phyloP scores from a whole-genome alignment of 495 filamentous ascomycete genomes.

The Jackrogersella minutella region DNA sequence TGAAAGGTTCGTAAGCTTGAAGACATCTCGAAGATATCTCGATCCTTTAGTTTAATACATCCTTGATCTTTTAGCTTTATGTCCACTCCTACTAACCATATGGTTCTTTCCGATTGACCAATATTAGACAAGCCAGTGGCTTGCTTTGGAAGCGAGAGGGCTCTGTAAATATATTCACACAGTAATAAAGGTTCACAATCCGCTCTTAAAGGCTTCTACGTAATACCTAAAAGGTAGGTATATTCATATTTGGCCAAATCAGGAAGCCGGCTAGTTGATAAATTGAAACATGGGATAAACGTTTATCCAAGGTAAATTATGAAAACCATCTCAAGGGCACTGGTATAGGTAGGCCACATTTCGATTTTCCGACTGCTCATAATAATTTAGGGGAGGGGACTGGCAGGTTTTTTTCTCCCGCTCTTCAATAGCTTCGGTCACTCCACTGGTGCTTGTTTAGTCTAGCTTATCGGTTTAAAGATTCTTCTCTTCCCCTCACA shows the following conservation, averaged over 20 bases:
- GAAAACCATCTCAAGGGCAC: neutral
- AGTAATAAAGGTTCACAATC: no score
- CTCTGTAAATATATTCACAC: no score
- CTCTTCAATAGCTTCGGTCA: conserved; percentile 30
- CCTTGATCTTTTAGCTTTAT: conserved; percentile 3
- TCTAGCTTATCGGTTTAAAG: conserved; percentile 33
- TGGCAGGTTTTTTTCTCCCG: neutral
- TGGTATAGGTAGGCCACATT: neutral
- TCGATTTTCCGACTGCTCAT: neutral
- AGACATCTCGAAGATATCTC: conserved; percentile 22
- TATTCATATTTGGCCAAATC: neutral
- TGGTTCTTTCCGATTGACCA: conserved; percentile 25
- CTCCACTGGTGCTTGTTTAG: conserved; percentile 40
- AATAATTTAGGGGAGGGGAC: conserved; percentile 6
- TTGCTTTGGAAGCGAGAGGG: conserved; percentile 2
- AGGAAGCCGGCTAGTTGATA: neutral
- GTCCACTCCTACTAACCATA: conserved; percentile 10
- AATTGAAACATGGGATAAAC: neutral
- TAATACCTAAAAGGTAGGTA: no score
- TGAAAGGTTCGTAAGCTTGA: conserved; percentile 10
- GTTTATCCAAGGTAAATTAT: neutral
- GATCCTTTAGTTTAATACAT: conserved; percentile 17
- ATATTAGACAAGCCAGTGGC: conserved; percentile 16
- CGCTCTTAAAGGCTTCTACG: no score
- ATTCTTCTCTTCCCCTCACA: conserved; percentile 37